These are phyloP conservation scores for Dichomitus squalens DNA, from an alignment of 1,284 basidiomycete species.

Conservation along the genomic window DNA sequence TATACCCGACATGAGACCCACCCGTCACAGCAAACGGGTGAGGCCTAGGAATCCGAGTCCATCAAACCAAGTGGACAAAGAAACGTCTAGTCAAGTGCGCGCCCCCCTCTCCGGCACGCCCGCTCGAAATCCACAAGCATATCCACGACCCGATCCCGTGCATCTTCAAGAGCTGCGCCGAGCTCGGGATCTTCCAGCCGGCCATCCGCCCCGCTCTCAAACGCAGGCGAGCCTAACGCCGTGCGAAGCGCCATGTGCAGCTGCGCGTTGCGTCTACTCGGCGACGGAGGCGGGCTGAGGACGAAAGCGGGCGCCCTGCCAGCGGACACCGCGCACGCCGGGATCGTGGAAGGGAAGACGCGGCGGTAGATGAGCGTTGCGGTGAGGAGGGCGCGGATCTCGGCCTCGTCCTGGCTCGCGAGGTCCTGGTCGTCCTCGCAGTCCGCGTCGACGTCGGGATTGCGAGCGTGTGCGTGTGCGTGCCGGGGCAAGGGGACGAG, in stretches of 20 bases:
- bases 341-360: slow-evolving; percentile 52
- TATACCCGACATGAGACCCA: too few relatives aligned
- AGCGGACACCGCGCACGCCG: slow-evolving; percentile 28
- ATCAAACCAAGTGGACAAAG: background rate
- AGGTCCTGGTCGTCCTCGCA: slow-evolving; percentile 39
- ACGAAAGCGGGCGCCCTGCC: slow-evolving; percentile 39
- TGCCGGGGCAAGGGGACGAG: slow-evolving; percentile 18
- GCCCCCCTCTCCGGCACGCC: slow-evolving; percentile 25
- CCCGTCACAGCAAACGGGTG: background rate
- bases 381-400: slow-evolving; percentile 52
- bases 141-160: slow-evolving; percentile 69
- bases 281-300: slow-evolving; percentile 61
- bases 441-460: slow-evolving; percentile 32
- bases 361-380: slow-evolving; percentile 59
- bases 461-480: slow-evolving; percentile 16
- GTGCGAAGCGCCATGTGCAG: slow-evolving; percentile 48
- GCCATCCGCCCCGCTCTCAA: slow-evolving; percentile 46
- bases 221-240: slow-evolving; percentile 58
- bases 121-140: slow-evolving; percentile 49
- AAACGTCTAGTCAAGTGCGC: slow-evolving; percentile 14
- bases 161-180: slow-evolving; percentile 55
- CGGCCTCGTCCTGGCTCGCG: slow-evolving; percentile 38
- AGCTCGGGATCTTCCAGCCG: slow-evolving; percentile 33
- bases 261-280: slow-evolving; percentile 43
- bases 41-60: background rate